Conservation (phyloP, 140 eudicot species). For the Ambrosia hybrid region DNA sequence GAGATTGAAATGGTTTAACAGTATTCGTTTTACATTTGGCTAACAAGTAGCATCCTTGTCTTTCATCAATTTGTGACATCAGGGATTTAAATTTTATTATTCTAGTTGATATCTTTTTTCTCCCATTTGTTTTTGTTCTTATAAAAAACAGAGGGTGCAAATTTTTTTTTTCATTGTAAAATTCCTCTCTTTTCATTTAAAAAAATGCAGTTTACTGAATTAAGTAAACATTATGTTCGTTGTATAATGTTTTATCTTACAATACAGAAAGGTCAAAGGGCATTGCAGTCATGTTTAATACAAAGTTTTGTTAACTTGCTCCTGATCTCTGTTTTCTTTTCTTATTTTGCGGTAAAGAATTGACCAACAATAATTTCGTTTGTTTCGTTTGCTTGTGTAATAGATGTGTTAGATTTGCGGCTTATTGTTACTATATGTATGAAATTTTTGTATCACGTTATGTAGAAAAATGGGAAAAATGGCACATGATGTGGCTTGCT, state of each 20-base stretch:
- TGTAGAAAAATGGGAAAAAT: no score
- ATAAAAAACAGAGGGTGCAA: background rate
- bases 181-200: background rate
- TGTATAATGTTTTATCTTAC: background rate
- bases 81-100: background rate
- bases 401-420: background rate
- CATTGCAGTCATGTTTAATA: background rate
- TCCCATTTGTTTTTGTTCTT: background rate
- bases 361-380: background rate
- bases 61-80: background rate
- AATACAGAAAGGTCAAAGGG: background rate
- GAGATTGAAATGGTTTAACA: no score
- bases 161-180: background rate
- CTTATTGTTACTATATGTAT: background rate
- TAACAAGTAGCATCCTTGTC: background rate
- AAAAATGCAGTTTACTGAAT: background rate
- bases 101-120: slow-evolving; percentile 2
- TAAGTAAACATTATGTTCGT: slow-evolving; percentile 1
- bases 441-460: background rate
- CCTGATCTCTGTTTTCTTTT: background rate
- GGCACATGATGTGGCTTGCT: background rate
- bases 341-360: background rate
- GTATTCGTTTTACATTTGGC: background rate
- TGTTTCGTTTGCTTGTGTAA: background rate
- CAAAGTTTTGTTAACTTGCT: background rate